Percentiles rank a stretch among this genome's conserved stretches.
Evolutionary conservation across 2,329 filamentous ascomycete species (phyloP).

Genomic region (Colletotrichum lini): DNA sequence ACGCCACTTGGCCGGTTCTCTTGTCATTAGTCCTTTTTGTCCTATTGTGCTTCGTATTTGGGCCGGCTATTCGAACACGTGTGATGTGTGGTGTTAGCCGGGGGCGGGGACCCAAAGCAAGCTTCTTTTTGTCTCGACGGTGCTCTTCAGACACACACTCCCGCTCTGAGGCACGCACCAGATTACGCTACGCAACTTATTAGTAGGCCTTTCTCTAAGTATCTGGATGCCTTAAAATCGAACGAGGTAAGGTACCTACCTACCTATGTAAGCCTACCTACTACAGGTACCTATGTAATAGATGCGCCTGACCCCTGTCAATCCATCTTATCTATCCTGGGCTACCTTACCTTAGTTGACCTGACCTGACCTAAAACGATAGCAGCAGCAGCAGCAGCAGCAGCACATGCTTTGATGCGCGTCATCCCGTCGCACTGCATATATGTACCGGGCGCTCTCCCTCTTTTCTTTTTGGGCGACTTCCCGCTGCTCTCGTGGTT

Average conservation of each 20-base stretch:
- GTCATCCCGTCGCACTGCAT: slow-evolving; percentile 22
- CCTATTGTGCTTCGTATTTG: too few relatives aligned
- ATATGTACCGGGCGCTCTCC: neutral
- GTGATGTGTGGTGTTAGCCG: too few relatives aligned
- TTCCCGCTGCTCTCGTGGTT: neutral
- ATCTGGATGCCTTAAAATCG: neutral
- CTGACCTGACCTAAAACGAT: neutral
- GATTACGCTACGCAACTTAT: too few relatives aligned
- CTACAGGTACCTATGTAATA: neutral
- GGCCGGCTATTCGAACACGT: too few relatives aligned
- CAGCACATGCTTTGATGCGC: slow-evolving; percentile 19
- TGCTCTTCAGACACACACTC: too few relatives aligned
- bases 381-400: neutral
- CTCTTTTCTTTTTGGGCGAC: neutral
- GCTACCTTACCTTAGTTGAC: too few relatives aligned
- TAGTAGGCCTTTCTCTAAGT: neutral
- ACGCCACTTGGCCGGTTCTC: too few relatives aligned
- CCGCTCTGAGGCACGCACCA: too few relatives aligned
- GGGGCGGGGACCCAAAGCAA: too few relatives aligned
- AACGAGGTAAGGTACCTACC: neutral
- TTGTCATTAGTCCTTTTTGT: too few relatives aligned
- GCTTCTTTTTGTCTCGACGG: too few relatives aligned
- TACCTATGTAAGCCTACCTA: neutral
- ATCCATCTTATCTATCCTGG: slow-evolving; percentile 16
- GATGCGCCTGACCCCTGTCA: neutral